A percentile compares a stretch with the other conserved stretches of the same genome.
phyloP scores from a whole-genome alignment of 495 filamentous ascomycete species.

The Aspergillus kassunensis region DNA sequence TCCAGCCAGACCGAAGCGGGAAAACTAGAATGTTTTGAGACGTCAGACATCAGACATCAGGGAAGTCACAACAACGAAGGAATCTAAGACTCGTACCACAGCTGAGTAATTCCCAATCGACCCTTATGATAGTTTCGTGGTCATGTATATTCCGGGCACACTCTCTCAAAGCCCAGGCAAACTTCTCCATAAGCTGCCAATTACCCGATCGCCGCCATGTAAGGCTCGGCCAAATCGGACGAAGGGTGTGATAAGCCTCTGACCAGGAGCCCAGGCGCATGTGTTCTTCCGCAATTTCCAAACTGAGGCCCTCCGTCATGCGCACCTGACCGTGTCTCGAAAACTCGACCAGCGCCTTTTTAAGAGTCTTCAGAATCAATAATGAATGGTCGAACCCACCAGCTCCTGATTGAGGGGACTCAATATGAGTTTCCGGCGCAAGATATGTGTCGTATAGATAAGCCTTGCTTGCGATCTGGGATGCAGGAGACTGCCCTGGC shows the following conservation, averaged over 20 bases:
- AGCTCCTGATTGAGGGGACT: slow-evolving; percentile 53
- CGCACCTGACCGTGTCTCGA: slow-evolving; percentile 57
- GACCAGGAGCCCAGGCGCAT: slow-evolving; percentile 59
- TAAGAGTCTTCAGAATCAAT: slow-evolving; percentile 57
- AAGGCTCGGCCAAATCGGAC: slow-evolving; percentile 67
- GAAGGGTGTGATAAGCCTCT: slow-evolving; percentile 62
- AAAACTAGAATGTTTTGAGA: too few species aligned
- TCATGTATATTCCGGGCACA: slow-evolving; percentile 64
- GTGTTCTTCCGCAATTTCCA: slow-evolving; percentile 67
- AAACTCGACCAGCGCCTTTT: slow-evolving; percentile 63
- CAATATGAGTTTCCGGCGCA: slow-evolving; percentile 69
- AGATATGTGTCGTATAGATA: slow-evolving; percentile 83
- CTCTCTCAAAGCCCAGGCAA: slow-evolving; percentile 69
- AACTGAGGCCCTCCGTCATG: slow-evolving; percentile 60
- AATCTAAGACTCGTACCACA: slow-evolving; percentile 47
- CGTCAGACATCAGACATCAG: not conserved
- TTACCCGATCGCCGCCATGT: slow-evolving; percentile 76
- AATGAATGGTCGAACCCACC: slow-evolving; percentile 59
- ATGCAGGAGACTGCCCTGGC: slow-evolving; percentile 62
- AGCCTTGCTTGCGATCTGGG: slow-evolving; percentile 61
- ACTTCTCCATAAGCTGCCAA: slow-evolving; percentile 69
- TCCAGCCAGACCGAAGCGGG: slow-evolving; percentile 54
- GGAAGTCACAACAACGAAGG: not conserved
- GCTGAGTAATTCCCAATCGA: slow-evolving; percentile 83
- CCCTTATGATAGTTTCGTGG: slow-evolving; percentile 60